Base-by-base conservation (phyloP, 768 basidiomycete species). In the Lactarius pseudohatsudake region DNA sequence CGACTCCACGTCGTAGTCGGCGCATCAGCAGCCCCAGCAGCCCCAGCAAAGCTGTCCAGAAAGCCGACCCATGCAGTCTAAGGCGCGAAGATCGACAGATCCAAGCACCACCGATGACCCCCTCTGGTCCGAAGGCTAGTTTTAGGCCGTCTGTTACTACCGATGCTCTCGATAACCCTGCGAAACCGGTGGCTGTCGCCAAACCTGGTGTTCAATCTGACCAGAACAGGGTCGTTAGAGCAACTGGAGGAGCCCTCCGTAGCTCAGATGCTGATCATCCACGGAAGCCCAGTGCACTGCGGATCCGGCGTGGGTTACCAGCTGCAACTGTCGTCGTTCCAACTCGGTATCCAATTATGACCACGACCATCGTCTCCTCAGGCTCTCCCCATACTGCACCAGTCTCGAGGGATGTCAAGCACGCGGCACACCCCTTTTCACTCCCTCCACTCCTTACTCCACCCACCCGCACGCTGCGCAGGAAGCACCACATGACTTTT, bases 401-500 rank as follows among this genome's bases (percentile, higher is more conserved):
- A 1, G 15, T 30, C 41, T 32, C 53, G 3, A n/a, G 30, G 20
- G n/a, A 47, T n/a, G 10, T 40, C 59, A 57, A 22, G 2, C 53
- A 43, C 26, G 16, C 45, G 13, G 15, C 55, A 9, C 66, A 63
- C 20, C 43, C 66, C 1, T 3, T 68, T 40, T 64, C 66, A 30
- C 66, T 68, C 34, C 69, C 66, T 2, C 62, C 69, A 20, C 59
- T 69, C 15, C 18, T 68, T 34, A 38, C 57, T n/a, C 32, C 59
- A n/a, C 18, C 62, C 22, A 26, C 50, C n/a, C 69, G n/a, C 16
- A 61, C 69, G 28, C 26, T 69, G 9, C 69, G 59, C 40, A 62
- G 69, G 41, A 68, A 68, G 28, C 61, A 69, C 20, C 69, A 63
- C 20, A 64, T 68, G 69, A 60, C 66, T 2, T 60, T 68, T 57